Percentiles rank a stretch among this genome's conserved stretches.
phyloP scores from a whole-genome alignment of 106 monocot species.

The Platanthera zijinensis region DNA sequence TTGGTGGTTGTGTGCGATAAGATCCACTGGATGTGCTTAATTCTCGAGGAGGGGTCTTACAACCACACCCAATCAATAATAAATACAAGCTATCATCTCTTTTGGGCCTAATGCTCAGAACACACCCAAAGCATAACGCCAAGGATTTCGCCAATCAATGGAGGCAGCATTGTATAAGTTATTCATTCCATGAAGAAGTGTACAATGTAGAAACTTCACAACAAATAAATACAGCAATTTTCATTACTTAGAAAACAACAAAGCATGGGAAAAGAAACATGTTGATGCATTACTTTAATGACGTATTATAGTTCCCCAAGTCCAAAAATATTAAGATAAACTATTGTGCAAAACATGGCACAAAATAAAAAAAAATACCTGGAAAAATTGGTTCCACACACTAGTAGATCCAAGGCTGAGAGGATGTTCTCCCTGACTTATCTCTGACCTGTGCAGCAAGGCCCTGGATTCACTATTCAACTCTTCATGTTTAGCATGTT shows the following conservation, averaged over 20 bases:
- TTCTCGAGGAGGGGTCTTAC: neutral
- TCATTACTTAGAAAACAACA: neutral
- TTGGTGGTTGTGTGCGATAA: too few relatives aligned
- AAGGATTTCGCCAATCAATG: neutral
- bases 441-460: constrained; percentile 55
- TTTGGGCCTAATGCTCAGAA: neutral
- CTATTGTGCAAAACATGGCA: neutral
- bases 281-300: neutral
- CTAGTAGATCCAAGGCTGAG: constrained; percentile 80
- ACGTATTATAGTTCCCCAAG: neutral
- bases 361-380: constrained; percentile 32
- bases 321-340: too few relatives aligned
- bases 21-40: too few relatives aligned
- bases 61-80: neutral
- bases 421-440: constrained; percentile 81
- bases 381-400: constrained; percentile 93
- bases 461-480: constrained; percentile 30
- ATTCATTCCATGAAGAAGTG: neutral
- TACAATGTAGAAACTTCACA: neutral
- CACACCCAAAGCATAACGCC: neutral
- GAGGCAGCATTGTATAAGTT: neutral
- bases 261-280: neutral
- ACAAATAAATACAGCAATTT: neutral
- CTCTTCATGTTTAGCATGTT: constrained; percentile 34
- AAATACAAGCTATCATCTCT: neutral